Evolutionary conservation across 257 asterid species (phyloP).

Genomic region (Fraxinus anomala): DNA sequence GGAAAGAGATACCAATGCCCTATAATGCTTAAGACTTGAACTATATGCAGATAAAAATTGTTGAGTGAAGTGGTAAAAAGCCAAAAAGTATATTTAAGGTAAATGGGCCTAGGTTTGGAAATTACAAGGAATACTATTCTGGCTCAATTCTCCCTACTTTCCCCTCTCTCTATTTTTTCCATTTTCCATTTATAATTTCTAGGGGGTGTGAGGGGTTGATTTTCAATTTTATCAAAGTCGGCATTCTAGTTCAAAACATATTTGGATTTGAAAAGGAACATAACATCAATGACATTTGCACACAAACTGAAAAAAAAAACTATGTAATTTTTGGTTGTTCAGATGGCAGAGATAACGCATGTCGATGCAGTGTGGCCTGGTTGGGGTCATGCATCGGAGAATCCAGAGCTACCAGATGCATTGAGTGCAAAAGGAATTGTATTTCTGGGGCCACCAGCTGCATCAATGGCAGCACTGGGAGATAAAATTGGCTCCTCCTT

Average conservation of each 20-base stretch:
- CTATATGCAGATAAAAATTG: background rate
- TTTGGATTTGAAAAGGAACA: background rate
- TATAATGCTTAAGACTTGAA: conserved; percentile 11
- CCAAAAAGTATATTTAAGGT: conserved; percentile 4
- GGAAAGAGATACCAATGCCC: conserved; percentile 18
- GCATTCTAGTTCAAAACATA: background rate
- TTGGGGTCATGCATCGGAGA: conserved; percentile 99
- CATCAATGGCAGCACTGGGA: conserved; percentile 95
- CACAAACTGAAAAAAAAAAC: conserved; percentile 9
- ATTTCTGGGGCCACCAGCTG: conserved; percentile 93
- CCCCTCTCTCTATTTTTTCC: background rate
- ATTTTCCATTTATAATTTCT: background rate
- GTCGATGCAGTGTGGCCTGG: conserved; percentile 99
- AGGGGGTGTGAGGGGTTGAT: background rate
- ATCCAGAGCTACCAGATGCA: conserved; percentile 97
- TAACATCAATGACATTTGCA: conserved; percentile 5
- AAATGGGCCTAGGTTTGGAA: conserved; percentile 8
- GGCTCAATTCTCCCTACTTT: background rate
- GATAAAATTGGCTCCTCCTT: conserved; percentile 97
- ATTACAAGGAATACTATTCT: background rate
- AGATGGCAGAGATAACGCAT: conserved; percentile 97
- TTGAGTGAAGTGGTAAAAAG: conserved; percentile 2
- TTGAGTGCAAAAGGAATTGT: conserved; percentile 73
- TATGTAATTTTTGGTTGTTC: conserved; percentile 26
- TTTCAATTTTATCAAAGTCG: background rate